These are phyloP conservation scores for Blastocystis sp. DNA, from an alignment of 352 stramenopile genomes.

Conservation along the genomic window DNA sequence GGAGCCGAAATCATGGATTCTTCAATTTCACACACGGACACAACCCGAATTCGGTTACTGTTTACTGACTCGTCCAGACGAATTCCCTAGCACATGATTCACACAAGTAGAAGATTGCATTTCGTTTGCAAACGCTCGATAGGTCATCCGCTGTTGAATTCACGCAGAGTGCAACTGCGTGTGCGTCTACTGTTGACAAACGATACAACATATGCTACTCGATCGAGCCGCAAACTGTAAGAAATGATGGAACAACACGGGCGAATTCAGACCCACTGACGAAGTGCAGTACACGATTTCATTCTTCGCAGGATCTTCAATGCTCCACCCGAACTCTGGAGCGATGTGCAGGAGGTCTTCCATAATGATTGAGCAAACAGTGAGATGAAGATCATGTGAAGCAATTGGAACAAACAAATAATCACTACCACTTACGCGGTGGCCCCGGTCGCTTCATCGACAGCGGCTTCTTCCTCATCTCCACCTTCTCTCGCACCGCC, in stretches of 20 bases:
- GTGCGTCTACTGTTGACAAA: not conserved
- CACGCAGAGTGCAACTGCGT: not conserved
- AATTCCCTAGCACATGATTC: not conserved
- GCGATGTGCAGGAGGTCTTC: slow-evolving; percentile 41
- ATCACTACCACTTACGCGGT: not conserved
- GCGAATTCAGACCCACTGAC: slow-evolving; percentile 47
- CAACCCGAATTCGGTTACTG: not conserved
- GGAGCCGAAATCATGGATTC: not conserved
- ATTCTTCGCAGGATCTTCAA: not conserved
- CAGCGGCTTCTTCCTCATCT: slow-evolving; percentile 21
- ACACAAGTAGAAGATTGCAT: not conserved
- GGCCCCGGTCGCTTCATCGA: not conserved
- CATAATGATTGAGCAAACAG: not conserved
- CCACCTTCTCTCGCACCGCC: slow-evolving; percentile 39
- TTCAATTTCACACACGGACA: slow-evolving; percentile 3
- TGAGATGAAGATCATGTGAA: not conserved
- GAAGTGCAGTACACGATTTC: slow-evolving; percentile 49
- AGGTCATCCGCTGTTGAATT: slow-evolving; percentile 44
- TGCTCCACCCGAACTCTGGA: slow-evolving; percentile 37
- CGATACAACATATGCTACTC: not conserved
- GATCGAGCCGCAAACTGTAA: slow-evolving; percentile 31
- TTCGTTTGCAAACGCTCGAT: slow-evolving; percentile 35
- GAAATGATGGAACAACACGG: slow-evolving; percentile 65
- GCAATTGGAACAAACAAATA: slow-evolving; percentile 46
- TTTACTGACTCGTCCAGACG: not conserved